Base-by-base conservation (phyloP, 257 asterid species). In the Voacanga thouarsii region DNA sequence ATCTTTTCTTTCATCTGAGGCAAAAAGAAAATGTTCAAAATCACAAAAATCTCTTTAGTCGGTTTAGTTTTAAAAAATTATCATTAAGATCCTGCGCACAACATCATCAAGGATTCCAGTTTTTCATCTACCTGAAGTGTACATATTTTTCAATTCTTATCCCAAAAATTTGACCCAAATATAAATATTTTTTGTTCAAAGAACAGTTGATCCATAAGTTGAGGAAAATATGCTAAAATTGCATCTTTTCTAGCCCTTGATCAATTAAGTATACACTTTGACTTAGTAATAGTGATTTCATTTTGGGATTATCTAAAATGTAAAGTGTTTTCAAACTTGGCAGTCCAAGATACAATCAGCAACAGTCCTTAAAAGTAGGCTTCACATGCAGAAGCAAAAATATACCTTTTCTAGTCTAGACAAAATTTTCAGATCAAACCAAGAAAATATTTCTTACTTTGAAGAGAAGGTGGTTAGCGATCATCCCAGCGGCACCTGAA, bases 401-500 rank as follows among this genome's bases (percentile, higher is more conserved):
- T 18, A n/a, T 12, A 63, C 7, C 12, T 74, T 75, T 45, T 39
- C 6, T 1, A 39, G 76, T 8, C 18, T 75, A 28, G 69, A 18
- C 12, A 57, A 4, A 76, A 45, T 75, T 6, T 47, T 39, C 5
- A 61, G 16, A 18, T 47, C 19, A 21, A 5, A 21, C 16, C 18
- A 51, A 47, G 41, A 74, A 41, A 51, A 47, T 24, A 37, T 28
- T 44, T 65, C 86, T 87, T 85, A 93, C 98, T 86, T 94, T 91
- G 80, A 96, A 96, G 78, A 96, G 99, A 82, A 96, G 97, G 83
- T 96, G 98, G 82, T 93, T 93, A 66, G 99, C 87, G 69, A 96
- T 96, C 97, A 91, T 96, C 82, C 99, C 98, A 3, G 99, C 98
- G 71, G 99, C 99, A 77, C 99, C 99, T 0, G 99, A 96, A 50